Evolutionary conservation across 306 rosid species (phyloP), one percentile per base, ranked within the genome.

Genomic region (Abrus pulchellus): DNA sequence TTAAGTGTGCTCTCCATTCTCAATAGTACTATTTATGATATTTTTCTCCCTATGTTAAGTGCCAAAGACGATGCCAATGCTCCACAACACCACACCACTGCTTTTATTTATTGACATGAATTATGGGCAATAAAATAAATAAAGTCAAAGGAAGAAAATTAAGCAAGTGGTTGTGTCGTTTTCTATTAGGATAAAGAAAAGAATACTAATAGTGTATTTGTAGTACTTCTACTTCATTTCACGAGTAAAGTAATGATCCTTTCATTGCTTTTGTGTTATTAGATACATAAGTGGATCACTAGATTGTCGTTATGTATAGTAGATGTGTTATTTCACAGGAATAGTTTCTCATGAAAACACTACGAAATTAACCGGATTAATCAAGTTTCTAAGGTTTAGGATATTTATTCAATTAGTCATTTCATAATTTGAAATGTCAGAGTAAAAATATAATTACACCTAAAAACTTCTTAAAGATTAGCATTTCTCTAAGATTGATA

Each of bases 1-100:
- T 88, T 91, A 10, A 86, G 43, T 45, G 85, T 78, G 84, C 90
- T 93, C 71, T 87, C 92, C 97, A 93, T 76, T 43, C 32, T 88
- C 27, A 72, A 72, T 27, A 4, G 45, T 47, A 32, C 43, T 11
- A 20, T 60, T 43, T 53, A 2, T 62, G 40, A 36, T 36, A 36
- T 36, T 36, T 36, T 36, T 36, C 40, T 36, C 40, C 40, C 47
- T 33, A 8, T 30, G 66, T 60, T 48, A 36, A n/a, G 50, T 64
- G 49, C 70, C 33, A 64, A 14, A 40, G 40, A 64, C n/a, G 38
- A n/a, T 40, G 50, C 14, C 49, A 38, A 64, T 64, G 70, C 9
- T 64, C 32, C 33, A 64, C 13, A 14, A 40, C 7, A n/a, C 33
- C 70, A 64, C 70, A 41, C 9, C 66, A 60, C 66, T 10, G 66